A percentile compares a stretch with the other conserved stretches of the same genome.
Conservation (phyloP, 331 rosid genomes). For the Telfairia occidentalis region DNA sequence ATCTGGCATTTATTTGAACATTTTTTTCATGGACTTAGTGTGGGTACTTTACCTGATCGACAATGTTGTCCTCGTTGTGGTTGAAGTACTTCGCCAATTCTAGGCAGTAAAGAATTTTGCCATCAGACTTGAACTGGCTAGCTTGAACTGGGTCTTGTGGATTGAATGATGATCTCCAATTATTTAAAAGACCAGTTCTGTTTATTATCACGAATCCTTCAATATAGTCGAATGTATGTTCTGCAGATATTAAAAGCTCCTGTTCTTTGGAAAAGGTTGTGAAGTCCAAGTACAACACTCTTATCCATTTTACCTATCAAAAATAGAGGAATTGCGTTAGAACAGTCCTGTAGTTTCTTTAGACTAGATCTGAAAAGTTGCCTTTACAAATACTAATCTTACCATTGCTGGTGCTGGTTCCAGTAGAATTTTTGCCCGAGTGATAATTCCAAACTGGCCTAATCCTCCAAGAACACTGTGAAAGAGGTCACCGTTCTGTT, state of each 20-base stretch:
- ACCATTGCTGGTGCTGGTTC: conserved; percentile 89
- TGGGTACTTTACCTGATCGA: conserved; percentile 44
- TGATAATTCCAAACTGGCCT: conserved; percentile 95
- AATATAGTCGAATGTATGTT: conserved; percentile 55
- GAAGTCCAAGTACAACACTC: conserved; percentile 74
- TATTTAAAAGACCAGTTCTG: conserved; percentile 77
- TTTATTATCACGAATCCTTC: conserved; percentile 92
- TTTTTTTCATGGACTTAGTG: background rate
- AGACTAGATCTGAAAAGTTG: background rate
- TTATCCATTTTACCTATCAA: conserved; percentile 92
- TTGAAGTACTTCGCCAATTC: conserved; percentile 78
- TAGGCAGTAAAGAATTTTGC: conserved; percentile 74
- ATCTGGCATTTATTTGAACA: background rate
- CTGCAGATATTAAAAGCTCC: conserved; percentile 53
- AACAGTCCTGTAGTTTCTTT: background rate
- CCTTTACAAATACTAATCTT: conserved; percentile 14
- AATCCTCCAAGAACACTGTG: conserved; percentile 91
- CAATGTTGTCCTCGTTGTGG: conserved; percentile 21
- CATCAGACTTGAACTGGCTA: conserved; percentile 75
- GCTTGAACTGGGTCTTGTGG: conserved; percentile 84
- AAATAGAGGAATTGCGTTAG: conserved; percentile 11
- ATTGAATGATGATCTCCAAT: conserved; percentile 82
- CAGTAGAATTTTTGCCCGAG: conserved; percentile 59
- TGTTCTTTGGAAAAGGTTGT: conserved; percentile 61
- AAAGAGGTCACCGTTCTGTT: conserved; percentile 67